Conservation (phyloP, 108 stramenopile species). For the Cyclotella kingstonii region DNA sequence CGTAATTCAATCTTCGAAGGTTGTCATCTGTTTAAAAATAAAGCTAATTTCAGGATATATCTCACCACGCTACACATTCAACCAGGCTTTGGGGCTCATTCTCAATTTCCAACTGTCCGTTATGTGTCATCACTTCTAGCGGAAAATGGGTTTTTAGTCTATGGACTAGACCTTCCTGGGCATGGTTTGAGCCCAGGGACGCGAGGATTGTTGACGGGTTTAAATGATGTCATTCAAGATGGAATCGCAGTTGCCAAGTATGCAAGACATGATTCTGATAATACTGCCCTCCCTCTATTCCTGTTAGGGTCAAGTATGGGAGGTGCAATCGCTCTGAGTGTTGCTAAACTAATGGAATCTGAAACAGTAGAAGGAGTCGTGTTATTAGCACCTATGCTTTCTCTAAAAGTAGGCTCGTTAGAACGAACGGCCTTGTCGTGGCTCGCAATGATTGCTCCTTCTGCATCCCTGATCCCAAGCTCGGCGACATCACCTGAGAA, state of each 20-base stretch:
- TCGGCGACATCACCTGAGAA: conserved; percentile 59
- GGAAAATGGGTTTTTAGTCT: conserved; percentile 51
- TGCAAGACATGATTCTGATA: conserved; percentile 32
- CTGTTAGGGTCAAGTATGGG: conserved; percentile 82
- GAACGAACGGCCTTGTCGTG: conserved; percentile 37
- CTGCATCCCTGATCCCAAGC: conserved; percentile 56
- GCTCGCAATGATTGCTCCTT: conserved; percentile 51
- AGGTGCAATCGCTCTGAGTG: conserved; percentile 72
- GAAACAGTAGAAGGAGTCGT: conserved; percentile 50
- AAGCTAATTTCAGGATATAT: background rate
- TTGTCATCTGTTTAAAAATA: background rate
- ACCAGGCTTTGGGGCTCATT: conserved; percentile 69
- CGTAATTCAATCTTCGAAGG: background rate
- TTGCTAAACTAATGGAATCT: conserved; percentile 42
- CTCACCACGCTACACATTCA: background rate
- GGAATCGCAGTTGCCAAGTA: conserved; percentile 55
- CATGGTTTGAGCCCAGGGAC: conserved; percentile 70
- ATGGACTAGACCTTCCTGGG: conserved; percentile 71
- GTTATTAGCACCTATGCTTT: conserved; percentile 80
- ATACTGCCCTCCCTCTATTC: conserved; percentile 42
- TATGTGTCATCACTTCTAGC: conserved; percentile 74
- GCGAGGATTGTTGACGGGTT: conserved; percentile 59
- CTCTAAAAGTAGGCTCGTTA: conserved; percentile 51
- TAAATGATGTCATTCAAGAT: conserved; percentile 54
- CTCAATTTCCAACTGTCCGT: conserved; percentile 72